These are phyloP conservation scores for Fraxinus nigra DNA, from an alignment of 305 asterid genomes.

Conservation along the genomic window DNA sequence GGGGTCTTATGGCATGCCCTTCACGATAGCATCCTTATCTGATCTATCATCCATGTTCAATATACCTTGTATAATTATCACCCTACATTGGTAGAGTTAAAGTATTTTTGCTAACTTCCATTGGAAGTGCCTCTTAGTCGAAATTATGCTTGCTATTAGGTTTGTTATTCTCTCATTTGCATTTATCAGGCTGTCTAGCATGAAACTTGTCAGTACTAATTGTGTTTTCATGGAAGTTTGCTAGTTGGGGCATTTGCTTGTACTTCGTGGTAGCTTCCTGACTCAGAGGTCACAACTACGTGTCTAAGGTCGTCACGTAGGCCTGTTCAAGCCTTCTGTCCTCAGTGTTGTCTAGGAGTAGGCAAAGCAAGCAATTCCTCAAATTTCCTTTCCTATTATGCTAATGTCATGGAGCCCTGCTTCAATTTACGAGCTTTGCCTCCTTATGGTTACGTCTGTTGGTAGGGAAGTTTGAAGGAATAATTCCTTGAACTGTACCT, in stretches of 20 bases:
- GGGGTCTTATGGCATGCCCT: too few species aligned
- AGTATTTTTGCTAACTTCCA: neutral
- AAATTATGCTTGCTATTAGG: neutral
- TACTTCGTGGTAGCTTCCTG: neutral
- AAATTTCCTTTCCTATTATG: neutral
- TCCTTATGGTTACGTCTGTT: neutral
- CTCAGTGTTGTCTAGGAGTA: neutral
- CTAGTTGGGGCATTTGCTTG: neutral
- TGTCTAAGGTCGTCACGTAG: neutral
- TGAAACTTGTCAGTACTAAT: neutral
- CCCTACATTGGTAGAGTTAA: neutral
- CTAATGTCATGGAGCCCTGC: neutral
- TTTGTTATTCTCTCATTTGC: neutral
- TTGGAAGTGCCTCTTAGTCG: neutral
- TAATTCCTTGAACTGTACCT: neutral
- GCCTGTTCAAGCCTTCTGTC: neutral
- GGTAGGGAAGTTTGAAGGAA: neutral
- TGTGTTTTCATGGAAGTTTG: neutral
- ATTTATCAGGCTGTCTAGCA: neutral
- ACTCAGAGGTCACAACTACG: neutral
- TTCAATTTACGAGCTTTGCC: neutral
- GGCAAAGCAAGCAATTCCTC: neutral
- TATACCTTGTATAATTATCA: neutral
- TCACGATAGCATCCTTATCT: neutral
- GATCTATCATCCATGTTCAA: neutral